Percentiles rank a stretch among this genome's conserved stretches.
Evolutionary conservation across 2,329 filamentous ascomycete genomes (phyloP).

Genomic region (Colletotrichum liaoningense): DNA sequence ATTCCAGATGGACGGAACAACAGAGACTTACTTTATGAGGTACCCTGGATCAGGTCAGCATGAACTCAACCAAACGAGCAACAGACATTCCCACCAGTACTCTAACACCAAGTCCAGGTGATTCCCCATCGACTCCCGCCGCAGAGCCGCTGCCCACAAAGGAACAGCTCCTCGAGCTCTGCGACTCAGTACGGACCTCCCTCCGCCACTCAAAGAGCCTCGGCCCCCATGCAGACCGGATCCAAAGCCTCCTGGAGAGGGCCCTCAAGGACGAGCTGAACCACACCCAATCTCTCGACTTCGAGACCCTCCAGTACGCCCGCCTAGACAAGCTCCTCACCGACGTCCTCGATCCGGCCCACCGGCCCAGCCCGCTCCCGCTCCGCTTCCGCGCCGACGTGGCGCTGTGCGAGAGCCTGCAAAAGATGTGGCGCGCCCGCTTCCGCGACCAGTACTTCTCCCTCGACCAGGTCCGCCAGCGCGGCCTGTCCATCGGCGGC

Average conservation of each 20-base stretch:
- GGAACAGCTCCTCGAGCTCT: slow-evolving; percentile 50
- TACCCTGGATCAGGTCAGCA: slow-evolving; percentile 29
- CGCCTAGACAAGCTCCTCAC: slow-evolving; percentile 56
- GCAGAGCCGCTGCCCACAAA: slow-evolving; percentile 19
- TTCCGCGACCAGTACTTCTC: slow-evolving; percentile 58
- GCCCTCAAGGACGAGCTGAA: slow-evolving; percentile 52
- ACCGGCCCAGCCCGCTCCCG: slow-evolving; percentile 41
- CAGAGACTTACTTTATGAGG: slow-evolving; percentile 28
- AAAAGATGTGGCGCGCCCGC: slow-evolving; percentile 55
- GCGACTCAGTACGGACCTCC: slow-evolving; percentile 53
- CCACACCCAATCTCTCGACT: slow-evolving; percentile 46
- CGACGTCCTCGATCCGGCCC: slow-evolving; percentile 50
- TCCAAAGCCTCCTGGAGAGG: slow-evolving; percentile 53
- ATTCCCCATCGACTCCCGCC: slow-evolving; percentile 1
- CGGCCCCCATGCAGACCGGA: slow-evolving; percentile 47
- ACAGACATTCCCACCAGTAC: background rate
- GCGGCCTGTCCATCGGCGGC: slow-evolving; percentile 48
- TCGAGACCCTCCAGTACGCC: slow-evolving; percentile 52
- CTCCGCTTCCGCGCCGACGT: slow-evolving; percentile 48
- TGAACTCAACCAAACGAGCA: background rate
- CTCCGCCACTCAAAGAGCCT: slow-evolving; percentile 46
- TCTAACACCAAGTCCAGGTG: slow-evolving; percentile 12
- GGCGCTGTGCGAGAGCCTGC: slow-evolving; percentile 51
- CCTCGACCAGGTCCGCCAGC: slow-evolving; percentile 57
- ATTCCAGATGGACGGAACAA: slow-evolving; percentile 27